Percentiles rank a stretch among this genome's conserved stretches.
These are phyloP conservation scores for Stereum hirsutum DNA, from an alignment of 1,284 basidiomycete species.

Conservation along the genomic window DNA sequence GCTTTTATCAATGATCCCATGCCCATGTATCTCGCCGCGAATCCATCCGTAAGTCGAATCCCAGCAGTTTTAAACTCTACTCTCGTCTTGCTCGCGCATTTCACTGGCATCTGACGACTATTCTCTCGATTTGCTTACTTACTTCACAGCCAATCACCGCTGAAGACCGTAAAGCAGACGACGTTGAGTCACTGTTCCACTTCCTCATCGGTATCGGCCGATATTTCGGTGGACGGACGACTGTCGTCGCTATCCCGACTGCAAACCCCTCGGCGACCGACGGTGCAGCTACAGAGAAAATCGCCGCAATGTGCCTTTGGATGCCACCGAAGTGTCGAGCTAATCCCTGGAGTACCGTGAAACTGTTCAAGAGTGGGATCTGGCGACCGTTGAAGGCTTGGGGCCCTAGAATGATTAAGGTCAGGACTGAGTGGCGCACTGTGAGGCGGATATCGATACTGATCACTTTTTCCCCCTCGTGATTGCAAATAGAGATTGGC, in stretches of 20 bases:
- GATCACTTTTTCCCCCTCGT: background rate
- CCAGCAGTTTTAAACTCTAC: background rate
- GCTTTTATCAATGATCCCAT: slow-evolving; percentile 1
- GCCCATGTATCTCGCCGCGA: background rate
- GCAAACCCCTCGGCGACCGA: background rate
- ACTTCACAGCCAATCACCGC: background rate
- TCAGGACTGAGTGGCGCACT: background rate
- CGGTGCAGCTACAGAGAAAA: background rate
- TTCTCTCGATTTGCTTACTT: background rate
- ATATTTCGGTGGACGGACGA: background rate
- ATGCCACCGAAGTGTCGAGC: background rate
- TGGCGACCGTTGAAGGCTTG: background rate
- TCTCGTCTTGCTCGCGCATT: background rate
- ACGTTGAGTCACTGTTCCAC: background rate
- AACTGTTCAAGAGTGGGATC: background rate
- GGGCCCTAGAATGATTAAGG: background rate
- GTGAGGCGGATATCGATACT: background rate
- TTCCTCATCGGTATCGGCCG: background rate
- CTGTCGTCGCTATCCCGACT: background rate
- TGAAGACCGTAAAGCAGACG: background rate
- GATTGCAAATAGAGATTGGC: background rate
- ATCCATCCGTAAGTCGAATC: no score
- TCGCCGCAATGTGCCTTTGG: background rate
- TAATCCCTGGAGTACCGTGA: no score
- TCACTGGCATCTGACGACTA: background rate